A percentile compares a stretch with the other conserved stretches of the same genome.
phyloP scores from a whole-genome alignment of 2,329 filamentous ascomycete genomes.

The Fusarium incarnatum region DNA sequence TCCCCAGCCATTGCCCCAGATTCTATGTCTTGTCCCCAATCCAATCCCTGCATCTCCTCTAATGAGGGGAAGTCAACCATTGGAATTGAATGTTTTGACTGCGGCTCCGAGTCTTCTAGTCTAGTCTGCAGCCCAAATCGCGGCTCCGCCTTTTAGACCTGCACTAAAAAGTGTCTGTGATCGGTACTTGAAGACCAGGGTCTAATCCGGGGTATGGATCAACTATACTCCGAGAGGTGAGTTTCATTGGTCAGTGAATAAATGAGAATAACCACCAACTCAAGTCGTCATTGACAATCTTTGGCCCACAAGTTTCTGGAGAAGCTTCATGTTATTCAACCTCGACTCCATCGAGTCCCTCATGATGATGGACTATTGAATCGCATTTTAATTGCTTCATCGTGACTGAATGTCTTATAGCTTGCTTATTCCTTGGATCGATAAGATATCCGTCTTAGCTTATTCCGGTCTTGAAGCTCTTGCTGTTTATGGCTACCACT shows the following conservation, averaged over 20 bases:
- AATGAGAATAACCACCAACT: neutral
- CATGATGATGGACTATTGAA: conserved; percentile 12
- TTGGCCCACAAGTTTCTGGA: conserved; percentile 10
- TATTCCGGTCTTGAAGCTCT: conserved; percentile 13
- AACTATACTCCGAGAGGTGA: neutral
- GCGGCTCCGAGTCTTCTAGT: conserved; percentile 43
- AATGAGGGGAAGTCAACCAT: conserved; percentile 36
- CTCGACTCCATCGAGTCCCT: conserved; percentile 18
- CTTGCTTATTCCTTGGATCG: neutral
- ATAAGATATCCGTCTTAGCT: conserved; percentile 1
- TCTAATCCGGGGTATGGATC: conserved; percentile 2
- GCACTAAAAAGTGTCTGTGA: conserved; percentile 3
- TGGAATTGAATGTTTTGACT: conserved; percentile 21
- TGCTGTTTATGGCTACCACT: conserved; percentile 23
- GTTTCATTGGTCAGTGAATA: neutral
- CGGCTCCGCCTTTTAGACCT: conserved; percentile 44
- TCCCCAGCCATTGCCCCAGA: conserved; percentile 18
- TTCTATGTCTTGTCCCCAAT: neutral
- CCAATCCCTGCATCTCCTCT: neutral
- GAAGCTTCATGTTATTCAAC: conserved; percentile 2
- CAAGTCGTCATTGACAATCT: conserved; percentile 31
- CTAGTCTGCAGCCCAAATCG: conserved; percentile 36
- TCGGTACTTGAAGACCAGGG: conserved; percentile 1
- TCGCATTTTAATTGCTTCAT: conserved; percentile 15
- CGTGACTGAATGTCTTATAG: conserved; percentile 2